Conservation (phyloP, 768 basidiomycete genomes). For the Asterophora lycoperdoides region DNA sequence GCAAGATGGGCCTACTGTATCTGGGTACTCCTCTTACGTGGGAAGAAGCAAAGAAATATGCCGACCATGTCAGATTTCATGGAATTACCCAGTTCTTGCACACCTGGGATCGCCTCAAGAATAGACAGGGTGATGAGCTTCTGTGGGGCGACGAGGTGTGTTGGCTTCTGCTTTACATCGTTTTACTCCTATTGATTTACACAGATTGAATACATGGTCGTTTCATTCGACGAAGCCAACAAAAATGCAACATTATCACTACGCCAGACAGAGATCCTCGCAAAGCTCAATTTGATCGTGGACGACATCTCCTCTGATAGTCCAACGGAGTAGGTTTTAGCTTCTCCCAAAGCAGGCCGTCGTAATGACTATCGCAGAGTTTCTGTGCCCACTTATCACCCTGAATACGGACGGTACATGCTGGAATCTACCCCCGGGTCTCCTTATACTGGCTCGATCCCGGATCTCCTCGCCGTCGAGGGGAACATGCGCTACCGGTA, state of each 20-base stretch:
- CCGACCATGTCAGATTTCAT: slow-evolving; percentile 86
- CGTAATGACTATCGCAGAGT: slow-evolving; percentile 36
- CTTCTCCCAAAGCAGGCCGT: slow-evolving; percentile 2
- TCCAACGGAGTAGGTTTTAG: slow-evolving; percentile 50
- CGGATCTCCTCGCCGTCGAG: slow-evolving; percentile 87
- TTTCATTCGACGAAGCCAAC: slow-evolving; percentile 71
- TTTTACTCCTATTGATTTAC: slow-evolving; percentile 13
- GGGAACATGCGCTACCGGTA: slow-evolving; percentile 92
- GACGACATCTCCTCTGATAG: slow-evolving; percentile 58
- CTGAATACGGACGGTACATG: slow-evolving; percentile 99
- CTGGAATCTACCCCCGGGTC: slow-evolving; percentile 95
- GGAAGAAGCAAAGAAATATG: slow-evolving; percentile 83
- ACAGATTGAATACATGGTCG: slow-evolving; percentile 95
- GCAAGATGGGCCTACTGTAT: slow-evolving; percentile 82
- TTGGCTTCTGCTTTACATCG: slow-evolving; percentile 1
- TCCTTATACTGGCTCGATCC: slow-evolving; percentile 86
- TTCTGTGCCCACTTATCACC: slow-evolving; percentile 87
- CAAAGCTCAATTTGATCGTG: slow-evolving; percentile 67
- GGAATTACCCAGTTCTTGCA: slow-evolving; percentile 95
- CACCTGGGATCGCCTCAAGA: slow-evolving; percentile 90
- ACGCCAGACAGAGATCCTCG: slow-evolving; percentile 92
- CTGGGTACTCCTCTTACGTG: slow-evolving; percentile 92
- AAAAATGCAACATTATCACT: slow-evolving; percentile 87
- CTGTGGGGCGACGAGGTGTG: slow-evolving; percentile 98
- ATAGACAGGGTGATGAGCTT: slow-evolving; percentile 84